Conservation (phyloP, 2,329 filamentous ascomycete species). For the Dactylonectria estremocensis region DNA sequence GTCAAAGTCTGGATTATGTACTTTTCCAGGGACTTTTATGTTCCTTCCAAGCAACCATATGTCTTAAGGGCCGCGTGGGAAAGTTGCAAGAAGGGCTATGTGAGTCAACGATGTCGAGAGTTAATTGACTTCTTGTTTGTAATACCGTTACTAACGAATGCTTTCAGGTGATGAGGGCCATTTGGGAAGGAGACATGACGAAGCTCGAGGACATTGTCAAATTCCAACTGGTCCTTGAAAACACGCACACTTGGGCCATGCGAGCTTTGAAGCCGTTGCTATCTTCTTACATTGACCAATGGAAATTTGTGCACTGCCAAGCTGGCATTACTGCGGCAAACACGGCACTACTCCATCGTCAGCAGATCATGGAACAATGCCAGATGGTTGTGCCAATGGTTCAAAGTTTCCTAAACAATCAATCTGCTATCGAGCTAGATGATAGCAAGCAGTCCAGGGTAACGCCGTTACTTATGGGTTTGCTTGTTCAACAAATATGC, state of each 20-base stretch:
- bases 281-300: conserved; percentile 37
- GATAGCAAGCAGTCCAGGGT: conserved; percentile 10
- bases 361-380: conserved; percentile 10
- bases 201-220: conserved; percentile 24
- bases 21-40: conserved; percentile 26
- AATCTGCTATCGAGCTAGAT: conserved; percentile 9
- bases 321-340: not conserved
- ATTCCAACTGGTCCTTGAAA: conserved; percentile 41
- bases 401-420: conserved; percentile 21
- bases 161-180: conserved; percentile 34
- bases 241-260: conserved; percentile 42
- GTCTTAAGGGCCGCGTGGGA: not conserved
- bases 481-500: conserved; percentile 28
- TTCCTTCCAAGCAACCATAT: not conserved
- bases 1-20: conserved; percentile 40
- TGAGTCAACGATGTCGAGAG: conserved; percentile 5
- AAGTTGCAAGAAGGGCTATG: conserved; percentile 18
- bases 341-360: not conserved
- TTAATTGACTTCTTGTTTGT: not conserved
- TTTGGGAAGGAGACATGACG: conserved; percentile 39
- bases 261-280: conserved; percentile 37
- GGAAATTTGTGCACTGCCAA: conserved; percentile 24
- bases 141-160: not conserved
- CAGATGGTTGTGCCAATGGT: conserved; percentile 5
- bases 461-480: conserved; percentile 28